phyloP scores from a whole-genome alignment of 2,329 filamentous ascomycete genomes.

The Penicillium janthinellum region DNA sequence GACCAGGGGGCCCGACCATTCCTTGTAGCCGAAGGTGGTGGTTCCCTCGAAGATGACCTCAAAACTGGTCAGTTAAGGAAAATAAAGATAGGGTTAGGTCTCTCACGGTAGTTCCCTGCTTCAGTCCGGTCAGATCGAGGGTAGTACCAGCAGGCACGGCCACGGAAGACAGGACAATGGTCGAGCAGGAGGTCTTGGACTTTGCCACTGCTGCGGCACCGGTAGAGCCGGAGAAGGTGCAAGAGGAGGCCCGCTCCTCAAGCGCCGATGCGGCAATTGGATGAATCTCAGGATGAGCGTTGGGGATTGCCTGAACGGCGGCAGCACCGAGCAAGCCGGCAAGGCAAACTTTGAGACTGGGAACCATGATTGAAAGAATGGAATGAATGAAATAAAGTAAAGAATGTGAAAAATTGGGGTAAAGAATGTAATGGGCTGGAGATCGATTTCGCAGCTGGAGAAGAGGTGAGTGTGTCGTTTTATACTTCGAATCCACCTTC shows the following conservation, averaged over 20 bases:
- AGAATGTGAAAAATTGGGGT: neutral
- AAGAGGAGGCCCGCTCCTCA: slow-evolving; percentile 20
- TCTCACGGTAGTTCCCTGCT: neutral
- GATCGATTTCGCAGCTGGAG: neutral
- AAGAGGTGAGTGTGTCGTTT: neutral
- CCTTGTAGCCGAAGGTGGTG: slow-evolving; percentile 4
- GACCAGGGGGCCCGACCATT: neutral
- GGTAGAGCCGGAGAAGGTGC: slow-evolving; percentile 38
- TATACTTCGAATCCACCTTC: neutral
- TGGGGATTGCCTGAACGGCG: slow-evolving; percentile 6
- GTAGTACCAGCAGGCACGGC: slow-evolving; percentile 2
- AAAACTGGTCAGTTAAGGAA: neutral
- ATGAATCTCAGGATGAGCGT: neutral
- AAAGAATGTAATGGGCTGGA: neutral
- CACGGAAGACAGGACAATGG: slow-evolving; percentile 1
- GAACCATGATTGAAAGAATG: slow-evolving; percentile 5
- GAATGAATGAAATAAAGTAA: neutral
- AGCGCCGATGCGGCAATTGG: slow-evolving; percentile 3
- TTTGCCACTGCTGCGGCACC: slow-evolving; percentile 28
- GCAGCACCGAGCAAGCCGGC: slow-evolving; percentile 10
- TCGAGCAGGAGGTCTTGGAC: slow-evolving; percentile 23
- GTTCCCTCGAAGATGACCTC: slow-evolving; percentile 4
- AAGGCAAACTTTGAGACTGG: slow-evolving; percentile 9
- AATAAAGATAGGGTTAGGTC: slow-evolving; percentile 42
- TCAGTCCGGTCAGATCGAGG: slow-evolving; percentile 3